Base-by-base conservation (phyloP, 805 yeast genomes). In the Candida hispaniensis region DNA sequence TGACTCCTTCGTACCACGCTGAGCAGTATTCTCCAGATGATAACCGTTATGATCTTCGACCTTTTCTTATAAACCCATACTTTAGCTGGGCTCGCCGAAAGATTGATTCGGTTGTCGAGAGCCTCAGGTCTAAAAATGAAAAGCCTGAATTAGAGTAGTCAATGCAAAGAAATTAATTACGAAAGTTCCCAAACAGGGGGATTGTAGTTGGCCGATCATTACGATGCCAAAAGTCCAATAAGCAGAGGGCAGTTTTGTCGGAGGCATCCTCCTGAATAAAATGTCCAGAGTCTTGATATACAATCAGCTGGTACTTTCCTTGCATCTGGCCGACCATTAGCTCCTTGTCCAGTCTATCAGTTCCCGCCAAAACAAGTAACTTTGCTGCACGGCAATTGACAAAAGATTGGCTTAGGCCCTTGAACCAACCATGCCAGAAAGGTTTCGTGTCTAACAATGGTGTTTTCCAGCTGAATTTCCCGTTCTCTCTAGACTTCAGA, bases 11-110 rank as follows among this genome's bases (percentile, higher is more conserved):
- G 21, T 91, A 91, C 52, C 98, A 91, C 50, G 99, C 98, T 0
- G 99, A 91, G 55, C 93, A 82, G 50, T 91, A 91, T 53, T 86
- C 97, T 2, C 96, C 98, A 1, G 99, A 91, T 56, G 99, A 91
- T 57, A 91, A 91, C 55, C 68, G 99, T 49, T 91, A 80, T 56
- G 99, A 91, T 55, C 63, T 93, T 50, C 68, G 99, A 47, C 99
- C 98, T n/a, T 85, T 91, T 56, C 64, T 93, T 54, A 82, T 91
- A 40, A 74, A 81, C 47, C 96, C 97, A 17, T 63, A 81, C 43
- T 91, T 83, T 56, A 69, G 83, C 1, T 81, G 88, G 79, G 94
- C 96, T 2, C 72, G 83, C 47, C 75, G 73, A 54, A 85, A 82
- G 59, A 91, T 91, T 34, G 96, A 85, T 48, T 71, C 69, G 38